These are phyloP conservation scores for Ceriops tagal DNA, from an alignment of 345 rosid genomes.

Conservation along the genomic window DNA sequence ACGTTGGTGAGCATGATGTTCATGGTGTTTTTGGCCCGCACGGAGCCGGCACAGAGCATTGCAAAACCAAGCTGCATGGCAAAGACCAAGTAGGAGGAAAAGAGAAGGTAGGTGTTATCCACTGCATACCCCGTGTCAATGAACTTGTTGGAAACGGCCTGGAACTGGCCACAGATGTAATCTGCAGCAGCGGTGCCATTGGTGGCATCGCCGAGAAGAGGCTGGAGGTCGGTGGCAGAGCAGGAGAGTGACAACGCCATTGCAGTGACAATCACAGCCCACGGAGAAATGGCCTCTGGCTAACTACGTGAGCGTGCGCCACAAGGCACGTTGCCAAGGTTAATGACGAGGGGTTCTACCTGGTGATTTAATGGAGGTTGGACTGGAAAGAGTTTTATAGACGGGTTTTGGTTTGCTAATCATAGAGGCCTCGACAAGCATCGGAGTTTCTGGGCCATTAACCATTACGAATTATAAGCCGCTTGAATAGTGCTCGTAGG, in stretches of 20 bases:
- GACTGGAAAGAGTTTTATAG: too few relatives aligned
- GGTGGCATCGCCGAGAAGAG: conserved; percentile 5
- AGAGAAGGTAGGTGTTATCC: conserved; percentile 43
- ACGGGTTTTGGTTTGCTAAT: too few relatives aligned
- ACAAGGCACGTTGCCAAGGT: too few relatives aligned
- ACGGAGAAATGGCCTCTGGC: too few relatives aligned
- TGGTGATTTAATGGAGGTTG: too few relatives aligned
- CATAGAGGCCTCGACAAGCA: too few relatives aligned
- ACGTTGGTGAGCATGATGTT: conserved; percentile 24
- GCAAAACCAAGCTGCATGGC: conserved; percentile 29
- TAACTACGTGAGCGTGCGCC: too few relatives aligned
- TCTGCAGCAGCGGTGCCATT: conserved; percentile 14
- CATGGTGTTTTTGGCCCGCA: conserved; percentile 28
- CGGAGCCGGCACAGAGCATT: conserved; percentile 48
- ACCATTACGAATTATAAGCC: too few relatives aligned
- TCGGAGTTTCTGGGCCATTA: too few relatives aligned
- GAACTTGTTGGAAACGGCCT: conserved; percentile 6
- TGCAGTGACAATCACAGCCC: too few relatives aligned
- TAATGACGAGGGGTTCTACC: too few relatives aligned
- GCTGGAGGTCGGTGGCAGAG: conserved; percentile 12
- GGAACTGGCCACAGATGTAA: conserved; percentile 10
- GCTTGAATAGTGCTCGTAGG: too few relatives aligned
- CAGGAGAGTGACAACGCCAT: conserved; percentile 8
- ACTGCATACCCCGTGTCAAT: conserved; percentile 13
- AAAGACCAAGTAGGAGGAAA: conserved; percentile 35